Evolutionary conservation across 306 rosid species (phyloP).

Genomic region (Ormosia emarginata): DNA sequence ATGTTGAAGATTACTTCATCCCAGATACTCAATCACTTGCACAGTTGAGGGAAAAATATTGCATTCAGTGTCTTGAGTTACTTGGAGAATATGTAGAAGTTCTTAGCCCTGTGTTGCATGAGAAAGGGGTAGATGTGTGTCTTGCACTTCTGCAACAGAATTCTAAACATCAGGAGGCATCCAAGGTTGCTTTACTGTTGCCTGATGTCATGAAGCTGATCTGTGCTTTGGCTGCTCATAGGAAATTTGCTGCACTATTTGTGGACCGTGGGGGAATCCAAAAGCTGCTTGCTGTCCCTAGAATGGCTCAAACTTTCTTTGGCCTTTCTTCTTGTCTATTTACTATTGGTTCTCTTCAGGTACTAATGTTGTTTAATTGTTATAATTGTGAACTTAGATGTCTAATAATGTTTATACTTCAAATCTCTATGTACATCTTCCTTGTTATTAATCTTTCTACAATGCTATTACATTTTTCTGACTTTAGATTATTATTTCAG

Average conservation of each 20-base stretch:
- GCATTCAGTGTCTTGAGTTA: conserved; percentile 91
- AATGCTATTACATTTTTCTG: conserved; percentile 2
- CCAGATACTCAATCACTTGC: conserved; percentile 72
- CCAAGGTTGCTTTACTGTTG: conserved; percentile 63
- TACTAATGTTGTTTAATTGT: conserved; percentile 22
- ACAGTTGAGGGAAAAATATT: conserved; percentile 78
- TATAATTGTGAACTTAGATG: neutral
- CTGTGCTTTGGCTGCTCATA: conserved; percentile 95
- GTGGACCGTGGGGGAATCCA: conserved; percentile 97
- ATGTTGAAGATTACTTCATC: conserved; percentile 72
- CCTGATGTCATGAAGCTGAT: conserved; percentile 96
- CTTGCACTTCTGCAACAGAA: conserved; percentile 77
- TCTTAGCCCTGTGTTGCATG: conserved; percentile 96
- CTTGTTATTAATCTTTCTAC: neutral
- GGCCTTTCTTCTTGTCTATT: conserved; percentile 94
- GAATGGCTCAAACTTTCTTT: conserved; percentile 71
- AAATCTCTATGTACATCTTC: neutral
- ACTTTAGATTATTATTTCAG: conserved; percentile 37
- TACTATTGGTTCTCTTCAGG: conserved; percentile 97
- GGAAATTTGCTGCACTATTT: conserved; percentile 92
- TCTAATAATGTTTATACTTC: neutral
- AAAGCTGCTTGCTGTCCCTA: conserved; percentile 90
- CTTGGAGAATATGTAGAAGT: conserved; percentile 98
- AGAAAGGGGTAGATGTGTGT: conserved; percentile 95
- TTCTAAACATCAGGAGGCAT: conserved; percentile 64